These are phyloP conservation scores for Cladophialophora immunda DNA, from an alignment of 2,329 filamentous ascomycete species.

Conservation along the genomic window DNA sequence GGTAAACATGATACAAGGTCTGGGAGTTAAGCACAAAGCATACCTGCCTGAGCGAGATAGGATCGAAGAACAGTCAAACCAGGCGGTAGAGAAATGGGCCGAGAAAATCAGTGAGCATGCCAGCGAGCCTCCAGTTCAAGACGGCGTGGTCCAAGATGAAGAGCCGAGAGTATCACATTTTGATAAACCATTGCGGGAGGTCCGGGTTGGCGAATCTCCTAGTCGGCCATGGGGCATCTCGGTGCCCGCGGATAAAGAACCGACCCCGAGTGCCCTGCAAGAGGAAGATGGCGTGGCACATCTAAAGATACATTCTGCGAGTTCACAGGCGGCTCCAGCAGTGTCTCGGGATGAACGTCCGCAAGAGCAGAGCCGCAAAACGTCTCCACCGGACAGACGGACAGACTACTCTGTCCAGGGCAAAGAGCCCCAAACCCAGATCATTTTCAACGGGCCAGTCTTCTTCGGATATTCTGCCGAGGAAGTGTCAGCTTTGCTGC, in stretches of 20 bases:
- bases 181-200: slow-evolving; percentile 83
- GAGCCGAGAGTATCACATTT: slow-evolving; percentile 77
- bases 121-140: slow-evolving; percentile 38
- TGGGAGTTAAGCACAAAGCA: slow-evolving; percentile 86
- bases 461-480: slow-evolving; percentile 92
- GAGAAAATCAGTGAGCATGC: slow-evolving; percentile 72
- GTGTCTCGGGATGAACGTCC: slow-evolving; percentile 26
- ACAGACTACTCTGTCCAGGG: slow-evolving; percentile 8
- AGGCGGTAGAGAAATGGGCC: slow-evolving; percentile 84
- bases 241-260: slow-evolving; percentile 69
- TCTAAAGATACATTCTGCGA: slow-evolving; percentile 25
- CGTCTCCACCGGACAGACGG: slow-evolving; percentile 29
- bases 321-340: slow-evolving; percentile 40
- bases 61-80: slow-evolving; percentile 47
- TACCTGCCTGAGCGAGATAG: slow-evolving; percentile 73
- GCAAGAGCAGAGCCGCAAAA: slow-evolving; percentile 33
- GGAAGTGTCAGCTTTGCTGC: slow-evolving; percentile 79
- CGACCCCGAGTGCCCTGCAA: slow-evolving; percentile 44
- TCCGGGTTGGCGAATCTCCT: slow-evolving; percentile 92
- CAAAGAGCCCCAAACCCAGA: slow-evolving; percentile 61
- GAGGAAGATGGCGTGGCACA: slow-evolving; percentile 32
- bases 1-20: slow-evolving; percentile 91
- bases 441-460: slow-evolving; percentile 91
- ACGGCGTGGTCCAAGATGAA: slow-evolving; percentile 52
- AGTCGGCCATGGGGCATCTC: slow-evolving; percentile 92